phyloP scores from a whole-genome alignment of 352 stramenopile genomes.

The Phytopythium kandeliae region DNA sequence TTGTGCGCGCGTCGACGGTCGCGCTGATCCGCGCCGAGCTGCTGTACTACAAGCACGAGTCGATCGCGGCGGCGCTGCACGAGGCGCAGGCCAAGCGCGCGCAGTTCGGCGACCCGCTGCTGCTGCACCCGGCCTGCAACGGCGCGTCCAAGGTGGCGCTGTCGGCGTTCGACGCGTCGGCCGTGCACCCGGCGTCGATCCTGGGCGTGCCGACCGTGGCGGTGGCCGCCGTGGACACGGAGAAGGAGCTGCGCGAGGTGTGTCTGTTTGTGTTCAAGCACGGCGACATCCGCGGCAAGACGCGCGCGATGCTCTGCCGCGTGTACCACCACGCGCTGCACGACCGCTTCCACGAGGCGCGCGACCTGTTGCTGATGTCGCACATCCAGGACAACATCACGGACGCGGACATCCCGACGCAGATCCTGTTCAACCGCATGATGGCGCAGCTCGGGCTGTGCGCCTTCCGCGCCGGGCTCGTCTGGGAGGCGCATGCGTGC shows the following conservation, averaged over 20 bases:
- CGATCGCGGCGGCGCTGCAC: constrained; percentile 78
- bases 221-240: constrained; percentile 46
- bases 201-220: constrained; percentile 68
- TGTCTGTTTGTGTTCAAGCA: constrained; percentile 94
- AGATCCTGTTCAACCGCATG: constrained; percentile 98
- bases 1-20: constrained; percentile 77
- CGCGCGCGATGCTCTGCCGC: constrained; percentile 97
- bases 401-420: constrained; percentile 89
- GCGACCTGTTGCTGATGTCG: constrained; percentile 98
- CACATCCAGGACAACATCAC: constrained; percentile 97
- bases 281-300: constrained; percentile 91
- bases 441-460: constrained; percentile 93
- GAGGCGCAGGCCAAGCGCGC: constrained; percentile 76
- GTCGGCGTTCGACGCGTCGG: constrained; percentile 49
- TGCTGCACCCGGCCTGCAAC: constrained; percentile 88
- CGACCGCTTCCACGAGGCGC: constrained; percentile 98
- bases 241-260: constrained; percentile 85
- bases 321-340: constrained; percentile 98
- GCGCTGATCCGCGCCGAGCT: constrained; percentile 93
- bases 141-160: constrained; percentile 34
- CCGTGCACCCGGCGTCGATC: constrained; percentile 69
- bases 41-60: constrained; percentile 97
- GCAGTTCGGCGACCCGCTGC: constrained; percentile 78
- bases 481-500: constrained; percentile 96
- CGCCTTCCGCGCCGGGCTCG: constrained; percentile 95